Evolutionary conservation across 441 rosid genomes (phyloP).

Genomic region (Cnidoscolus chayamansa): DNA sequence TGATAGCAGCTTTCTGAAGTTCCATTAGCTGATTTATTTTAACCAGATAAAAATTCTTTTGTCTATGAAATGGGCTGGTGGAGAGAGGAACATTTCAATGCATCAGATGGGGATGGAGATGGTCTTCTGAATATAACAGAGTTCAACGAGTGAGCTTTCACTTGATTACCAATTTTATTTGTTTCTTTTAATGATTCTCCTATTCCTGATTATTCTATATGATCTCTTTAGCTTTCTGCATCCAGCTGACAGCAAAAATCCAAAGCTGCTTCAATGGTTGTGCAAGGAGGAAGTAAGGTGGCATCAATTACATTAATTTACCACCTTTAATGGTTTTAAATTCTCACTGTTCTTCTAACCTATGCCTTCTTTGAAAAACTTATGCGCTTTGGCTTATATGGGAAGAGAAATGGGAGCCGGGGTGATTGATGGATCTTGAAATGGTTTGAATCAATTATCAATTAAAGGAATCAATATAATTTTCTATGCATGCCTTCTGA

Average conservation of each 20-base stretch:
- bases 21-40: slow-evolving; percentile 10
- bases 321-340: background rate
- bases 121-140: slow-evolving; percentile 77
- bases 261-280: slow-evolving; percentile 68
- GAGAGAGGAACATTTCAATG: slow-evolving; percentile 93
- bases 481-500: background rate
- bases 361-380: background rate
- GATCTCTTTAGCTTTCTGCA: slow-evolving; percentile 69
- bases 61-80: slow-evolving; percentile 96
- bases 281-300: slow-evolving; percentile 97
- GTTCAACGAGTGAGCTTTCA: slow-evolving; percentile 79
- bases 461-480: background rate
- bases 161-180: slow-evolving; percentile 17
- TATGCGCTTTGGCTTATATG: background rate
- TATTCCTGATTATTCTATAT: slow-evolving; percentile 24
- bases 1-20: slow-evolving; percentile 7
- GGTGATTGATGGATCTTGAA: background rate
- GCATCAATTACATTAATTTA: slow-evolving; percentile 17
- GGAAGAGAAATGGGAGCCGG: background rate
- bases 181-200: background rate
- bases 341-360: background rate
- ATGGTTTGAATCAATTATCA: background rate
- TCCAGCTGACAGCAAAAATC: slow-evolving; percentile 89
- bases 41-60: slow-evolving; percentile 54
- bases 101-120: slow-evolving; percentile 92